Base-by-base conservation (phyloP, 2,329 filamentous ascomycete genomes). In the Alternaria ethzedia region DNA sequence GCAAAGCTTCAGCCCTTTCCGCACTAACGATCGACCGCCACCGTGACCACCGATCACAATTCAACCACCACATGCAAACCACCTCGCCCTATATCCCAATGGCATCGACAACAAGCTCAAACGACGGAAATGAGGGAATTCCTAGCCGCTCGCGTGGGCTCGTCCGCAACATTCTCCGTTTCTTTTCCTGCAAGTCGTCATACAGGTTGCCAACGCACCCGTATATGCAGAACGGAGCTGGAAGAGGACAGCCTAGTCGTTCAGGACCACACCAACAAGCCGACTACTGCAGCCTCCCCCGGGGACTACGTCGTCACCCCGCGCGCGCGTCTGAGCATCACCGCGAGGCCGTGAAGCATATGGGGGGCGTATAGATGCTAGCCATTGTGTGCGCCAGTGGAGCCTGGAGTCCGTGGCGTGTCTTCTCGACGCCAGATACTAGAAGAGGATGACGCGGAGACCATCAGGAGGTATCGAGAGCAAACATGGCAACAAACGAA, bases 1-100 rank as follows among this genome's bases (percentile, higher is more conserved):
- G 20, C 54, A 26, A 41, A 49, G 43, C 54, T 57, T 57, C 54
- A 36, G n/a, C 54, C 54, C 26, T 12, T 10, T 57, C 25, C 54
- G 12, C 44, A 32, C 54, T 41, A 49, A 47, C 15, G 12, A 41
- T 47, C 28, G 25, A 49, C 12, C 45, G 23, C 55, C 15, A 50
- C 12, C 45, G 15, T 12, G n/a, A 13, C 10, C 28, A 20, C 32
- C n/a, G 11, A 21, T 32, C 11, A 57, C 55, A 11, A 43, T 17
- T 8, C 55, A 25, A 32, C 20, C 21, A 32, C 28, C 28, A 25
- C 5, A 32, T 11, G 6, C n/a, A 43, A 23, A 32, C 12, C 15
- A 17, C 44, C 10, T 45, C 20, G 15, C 12, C 28, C 17, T 13
- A 32, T 3, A 20, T 52, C 7, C 30, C 17, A 10, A 59, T 59